These are phyloP conservation scores for Medicago arabica DNA, from an alignment of 306 rosid species.

Conservation along the genomic window DNA sequence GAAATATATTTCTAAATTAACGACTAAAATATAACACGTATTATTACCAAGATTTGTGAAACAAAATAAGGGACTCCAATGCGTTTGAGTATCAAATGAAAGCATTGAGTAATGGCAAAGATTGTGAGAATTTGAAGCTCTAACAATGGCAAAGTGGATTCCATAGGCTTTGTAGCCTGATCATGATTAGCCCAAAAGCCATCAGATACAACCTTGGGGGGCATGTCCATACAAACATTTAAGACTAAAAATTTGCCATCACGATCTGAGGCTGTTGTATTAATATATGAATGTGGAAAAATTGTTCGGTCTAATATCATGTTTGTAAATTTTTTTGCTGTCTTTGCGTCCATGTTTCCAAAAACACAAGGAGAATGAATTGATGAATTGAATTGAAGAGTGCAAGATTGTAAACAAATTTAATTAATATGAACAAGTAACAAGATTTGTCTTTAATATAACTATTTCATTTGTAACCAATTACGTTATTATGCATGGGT, in stretches of 20 bases:
- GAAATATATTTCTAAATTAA: neutral
- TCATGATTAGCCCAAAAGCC: conserved; percentile 5
- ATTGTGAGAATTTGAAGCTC: conserved; percentile 52
- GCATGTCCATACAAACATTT: neutral
- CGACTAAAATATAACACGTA: too few relatives aligned
- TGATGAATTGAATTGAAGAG: neutral
- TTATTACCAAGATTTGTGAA: conserved; percentile 53
- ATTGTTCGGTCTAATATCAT: neutral
- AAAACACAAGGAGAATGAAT: neutral
- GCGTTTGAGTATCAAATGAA: conserved; percentile 49
- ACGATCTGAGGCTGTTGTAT: neutral
- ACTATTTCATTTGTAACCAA: neutral
- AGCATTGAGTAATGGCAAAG: conserved; percentile 40
- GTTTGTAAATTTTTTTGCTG: neutral
- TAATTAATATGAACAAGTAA: neutral
- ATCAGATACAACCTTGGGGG: conserved; percentile 20
- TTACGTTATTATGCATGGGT: neutral
- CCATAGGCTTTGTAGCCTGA: conserved; percentile 5
- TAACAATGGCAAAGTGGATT: conserved; percentile 38
- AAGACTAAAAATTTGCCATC: neutral
- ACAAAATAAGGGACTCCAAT: conserved; percentile 53
- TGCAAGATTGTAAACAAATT: neutral
- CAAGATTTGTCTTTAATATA: neutral
- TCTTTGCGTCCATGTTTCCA: too few relatives aligned
- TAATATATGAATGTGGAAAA: neutral